Conservation (phyloP, 495 filamentous ascomycete species). For the Penicillium flavigenum region DNA sequence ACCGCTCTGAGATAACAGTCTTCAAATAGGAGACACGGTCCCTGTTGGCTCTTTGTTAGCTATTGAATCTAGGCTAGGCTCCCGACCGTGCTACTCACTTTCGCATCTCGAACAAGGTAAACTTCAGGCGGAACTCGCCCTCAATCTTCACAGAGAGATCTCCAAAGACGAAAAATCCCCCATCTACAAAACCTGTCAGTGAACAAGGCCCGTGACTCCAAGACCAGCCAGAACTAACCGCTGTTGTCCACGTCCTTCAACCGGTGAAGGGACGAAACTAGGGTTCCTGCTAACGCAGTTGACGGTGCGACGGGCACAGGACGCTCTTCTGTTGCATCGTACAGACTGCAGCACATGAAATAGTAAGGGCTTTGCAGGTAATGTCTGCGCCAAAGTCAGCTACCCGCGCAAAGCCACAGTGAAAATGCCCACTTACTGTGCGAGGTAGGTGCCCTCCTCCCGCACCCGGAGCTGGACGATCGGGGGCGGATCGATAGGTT, state of each 20-base stretch:
- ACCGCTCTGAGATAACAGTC: constrained; percentile 68
- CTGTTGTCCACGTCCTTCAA: constrained; percentile 88
- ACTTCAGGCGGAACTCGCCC: constrained; percentile 76
- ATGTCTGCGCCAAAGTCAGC: constrained; percentile 47
- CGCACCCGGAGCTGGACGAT: constrained; percentile 81
- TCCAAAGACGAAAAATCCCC: constrained; percentile 95
- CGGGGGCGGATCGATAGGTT: constrained; percentile 92
- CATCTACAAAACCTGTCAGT: constrained; percentile 55
- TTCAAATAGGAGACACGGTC: constrained; percentile 64
- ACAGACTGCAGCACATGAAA: constrained; percentile 74
- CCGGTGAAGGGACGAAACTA: constrained; percentile 89
- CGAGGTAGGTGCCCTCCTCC: constrained; percentile 63
- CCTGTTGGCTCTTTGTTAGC: constrained; percentile 24
- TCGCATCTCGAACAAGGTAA: constrained; percentile 82
- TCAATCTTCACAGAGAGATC: constrained; percentile 85
- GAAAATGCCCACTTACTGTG: constrained; percentile 54
- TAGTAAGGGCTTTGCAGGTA: constrained; percentile 76
- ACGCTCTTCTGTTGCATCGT: constrained; percentile 61
- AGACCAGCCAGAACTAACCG: constrained; percentile 47
- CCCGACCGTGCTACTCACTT: constrained; percentile 51
- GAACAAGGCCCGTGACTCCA: neutral
- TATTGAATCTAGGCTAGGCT: neutral
- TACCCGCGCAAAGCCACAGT: constrained; percentile 8
- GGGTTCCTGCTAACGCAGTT: constrained; percentile 69
- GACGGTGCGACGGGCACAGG: constrained; percentile 51